Percentiles rank a stretch among this genome's conserved stretches.
Conservation (phyloP, 2,329 filamentous ascomycete species). For the Tricladium varicosporioides region DNA sequence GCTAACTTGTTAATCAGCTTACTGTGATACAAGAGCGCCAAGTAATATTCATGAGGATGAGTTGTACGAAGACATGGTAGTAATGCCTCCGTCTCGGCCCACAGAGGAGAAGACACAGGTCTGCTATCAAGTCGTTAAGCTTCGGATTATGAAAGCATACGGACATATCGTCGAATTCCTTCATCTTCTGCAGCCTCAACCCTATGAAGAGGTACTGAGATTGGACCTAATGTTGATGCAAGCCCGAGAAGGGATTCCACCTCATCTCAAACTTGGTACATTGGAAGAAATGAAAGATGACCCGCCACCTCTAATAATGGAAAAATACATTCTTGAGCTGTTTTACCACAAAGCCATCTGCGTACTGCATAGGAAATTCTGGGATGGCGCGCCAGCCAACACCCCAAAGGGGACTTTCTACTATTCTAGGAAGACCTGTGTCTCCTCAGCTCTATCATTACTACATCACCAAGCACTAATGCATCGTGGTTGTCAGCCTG, state of each 20-base stretch:
- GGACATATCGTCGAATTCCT: conserved; percentile 49
- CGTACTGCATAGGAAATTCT: conserved; percentile 55
- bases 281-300: conserved; percentile 50
- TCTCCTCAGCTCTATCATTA: conserved; percentile 47
- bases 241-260: conserved; percentile 44
- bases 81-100: conserved; percentile 56
- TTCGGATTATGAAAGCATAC: conserved; percentile 46
- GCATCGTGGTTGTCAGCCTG: conserved; percentile 49
- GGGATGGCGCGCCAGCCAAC: conserved; percentile 41
- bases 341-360: conserved; percentile 55
- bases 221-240: conserved; percentile 47
- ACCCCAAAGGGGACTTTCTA: conserved; percentile 40
- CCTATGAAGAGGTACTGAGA: conserved; percentile 48
- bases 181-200: conserved; percentile 47
- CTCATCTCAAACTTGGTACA: conserved; percentile 47
- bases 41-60: conserved; percentile 64
- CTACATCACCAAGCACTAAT: conserved; percentile 49
- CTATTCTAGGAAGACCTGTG: conserved; percentile 51
- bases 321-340: conserved; percentile 50
- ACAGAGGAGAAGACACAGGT: conserved; percentile 56
- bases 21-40: conserved; percentile 62
- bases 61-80: conserved; percentile 53
- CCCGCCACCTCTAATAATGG: conserved; percentile 44
- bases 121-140: conserved; percentile 53
- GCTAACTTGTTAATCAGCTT: conserved; percentile 37